phyloP scores from a whole-genome alignment of 768 basidiomycete genomes.

The Collybia nuda region DNA sequence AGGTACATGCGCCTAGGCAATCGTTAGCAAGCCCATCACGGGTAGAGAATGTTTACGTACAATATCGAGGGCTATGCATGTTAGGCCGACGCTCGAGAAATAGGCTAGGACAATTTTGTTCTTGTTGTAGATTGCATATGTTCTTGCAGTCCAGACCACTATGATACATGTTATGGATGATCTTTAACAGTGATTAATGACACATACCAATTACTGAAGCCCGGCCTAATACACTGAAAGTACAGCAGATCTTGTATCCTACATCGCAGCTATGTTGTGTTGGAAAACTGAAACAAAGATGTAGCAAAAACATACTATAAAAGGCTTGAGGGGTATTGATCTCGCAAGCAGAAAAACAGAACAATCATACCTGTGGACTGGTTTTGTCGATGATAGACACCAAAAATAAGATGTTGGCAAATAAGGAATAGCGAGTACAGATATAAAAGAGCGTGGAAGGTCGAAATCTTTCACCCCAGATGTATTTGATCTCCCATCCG shows the following conservation, averaged over 20 bases:
- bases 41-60: conserved; percentile 5
- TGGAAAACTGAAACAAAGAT: too few species aligned
- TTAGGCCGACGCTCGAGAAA: conserved; percentile 11
- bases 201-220: neutral
- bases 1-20: conserved; percentile 15
- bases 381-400: conserved; percentile 19
- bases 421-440: conserved; percentile 25
- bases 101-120: conserved; percentile 11
- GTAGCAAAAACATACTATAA: too few species aligned
- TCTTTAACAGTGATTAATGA: too few species aligned
- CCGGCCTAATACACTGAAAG: neutral
- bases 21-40: neutral
- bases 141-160: conserved; percentile 11
- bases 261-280: too few species aligned
- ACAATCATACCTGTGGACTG: neutral
- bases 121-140: conserved; percentile 14
- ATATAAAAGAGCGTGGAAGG: conserved; percentile 25
- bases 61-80: conserved; percentile 17
- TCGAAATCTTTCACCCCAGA: conserved; percentile 9
- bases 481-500: conserved; percentile 17
- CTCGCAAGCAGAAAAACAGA: neutral
- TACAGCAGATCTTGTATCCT: neutral
- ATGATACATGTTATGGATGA: neutral
- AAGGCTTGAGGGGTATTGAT: neutral
- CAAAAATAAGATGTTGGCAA: conserved; percentile 25